Base-by-base conservation (phyloP, 805 yeast species). In the Wickerhamiella spandovensis region DNA sequence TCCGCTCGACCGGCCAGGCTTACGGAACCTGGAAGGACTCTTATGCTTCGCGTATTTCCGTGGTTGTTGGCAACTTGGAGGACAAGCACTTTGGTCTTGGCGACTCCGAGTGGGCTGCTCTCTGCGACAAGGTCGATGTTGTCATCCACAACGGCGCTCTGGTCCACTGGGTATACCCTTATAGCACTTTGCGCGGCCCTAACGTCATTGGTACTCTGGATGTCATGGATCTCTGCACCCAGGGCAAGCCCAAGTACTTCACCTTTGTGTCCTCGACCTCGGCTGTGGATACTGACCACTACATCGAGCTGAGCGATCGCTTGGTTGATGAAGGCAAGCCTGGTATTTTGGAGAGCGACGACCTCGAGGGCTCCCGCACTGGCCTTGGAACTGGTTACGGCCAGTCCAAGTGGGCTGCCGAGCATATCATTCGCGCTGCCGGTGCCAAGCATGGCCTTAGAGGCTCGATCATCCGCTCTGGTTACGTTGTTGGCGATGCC, bases 91-190 rank as follows among this genome's bases (percentile, higher is more conserved):
- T 92, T 63, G 98, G 97, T 0, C 61, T 86, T 48, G 57, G 68
- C 17, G 72, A 73, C 35, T 64, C 59, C 2, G 68, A 70, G 30
- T 92, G 95, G 95, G 43, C 57, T 1, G 46, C 60, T 7, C 73
- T 92, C 52, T 69, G 78, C 9, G 66, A 75, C 15, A 67, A 71
- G 1, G 72, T 90, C 51, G 98, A 94, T 65, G 81, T 82, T 3
- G 80, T 92, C 48, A 77, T 92, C 54, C 99, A 92, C 67, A 92
- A 92, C 59, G 98, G 97, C 71, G 99, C 99, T 17, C 73, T 89
- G 54, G 99, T 92, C 38, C 98, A 92, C 66, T 92, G 99, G 99
- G 96, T 89, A 1, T 92, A 84, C 65, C 97, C 98, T 24, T 92
- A 92, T 68, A 70, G 82, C 46, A 85, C 84, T 56, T 72, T 92